Percentiles rank a stretch among this genome's conserved stretches.
Conservation (phyloP, 192 early-diverging fungal species). For the Coemansia sp. region DNA sequence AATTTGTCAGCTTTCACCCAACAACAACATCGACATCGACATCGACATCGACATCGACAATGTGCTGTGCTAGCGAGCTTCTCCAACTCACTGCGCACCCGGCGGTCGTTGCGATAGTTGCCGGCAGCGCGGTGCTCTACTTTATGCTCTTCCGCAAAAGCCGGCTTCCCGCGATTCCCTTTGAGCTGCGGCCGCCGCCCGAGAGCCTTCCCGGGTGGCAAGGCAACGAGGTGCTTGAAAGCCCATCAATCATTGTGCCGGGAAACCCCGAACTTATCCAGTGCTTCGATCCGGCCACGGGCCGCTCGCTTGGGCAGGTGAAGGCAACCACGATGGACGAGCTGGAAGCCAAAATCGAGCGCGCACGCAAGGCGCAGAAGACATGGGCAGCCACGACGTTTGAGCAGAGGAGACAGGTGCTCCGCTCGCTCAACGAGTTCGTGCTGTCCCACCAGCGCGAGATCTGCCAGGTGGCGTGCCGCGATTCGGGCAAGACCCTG, state of each 20-base stretch:
- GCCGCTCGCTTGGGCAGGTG: slow-evolving; percentile 66
- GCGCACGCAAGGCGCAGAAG: slow-evolving; percentile 65
- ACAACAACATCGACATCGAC: no score
- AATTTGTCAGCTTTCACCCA: neutral
- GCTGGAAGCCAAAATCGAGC: slow-evolving; percentile 58
- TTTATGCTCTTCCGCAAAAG: slow-evolving; percentile 11
- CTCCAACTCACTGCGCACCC: slow-evolving; percentile 20
- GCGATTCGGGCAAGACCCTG: slow-evolving; percentile 82
- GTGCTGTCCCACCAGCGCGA: slow-evolving; percentile 71
- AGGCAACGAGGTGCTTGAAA: slow-evolving; percentile 20
- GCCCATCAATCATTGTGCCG: slow-evolving; percentile 31
- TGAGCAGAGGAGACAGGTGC: slow-evolving; percentile 69
- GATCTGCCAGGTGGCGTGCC: slow-evolving; percentile 70
- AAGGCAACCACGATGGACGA: slow-evolving; percentile 59
- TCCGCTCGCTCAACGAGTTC: slow-evolving; percentile 71
- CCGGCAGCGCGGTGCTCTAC: slow-evolving; percentile 29
- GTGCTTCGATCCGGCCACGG: slow-evolving; percentile 87
- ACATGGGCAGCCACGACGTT: slow-evolving; percentile 71
- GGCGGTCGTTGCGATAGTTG: slow-evolving; percentile 17
- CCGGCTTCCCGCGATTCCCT: slow-evolving; percentile 31
- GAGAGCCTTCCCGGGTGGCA: slow-evolving; percentile 47
- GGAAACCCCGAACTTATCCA: slow-evolving; percentile 57
- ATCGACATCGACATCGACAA: neutral
- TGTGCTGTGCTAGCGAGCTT: slow-evolving; percentile 22
- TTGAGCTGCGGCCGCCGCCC: slow-evolving; percentile 37